phyloP scores from a whole-genome alignment of 2,329 filamentous ascomycete species.

The Periconia digitata region DNA sequence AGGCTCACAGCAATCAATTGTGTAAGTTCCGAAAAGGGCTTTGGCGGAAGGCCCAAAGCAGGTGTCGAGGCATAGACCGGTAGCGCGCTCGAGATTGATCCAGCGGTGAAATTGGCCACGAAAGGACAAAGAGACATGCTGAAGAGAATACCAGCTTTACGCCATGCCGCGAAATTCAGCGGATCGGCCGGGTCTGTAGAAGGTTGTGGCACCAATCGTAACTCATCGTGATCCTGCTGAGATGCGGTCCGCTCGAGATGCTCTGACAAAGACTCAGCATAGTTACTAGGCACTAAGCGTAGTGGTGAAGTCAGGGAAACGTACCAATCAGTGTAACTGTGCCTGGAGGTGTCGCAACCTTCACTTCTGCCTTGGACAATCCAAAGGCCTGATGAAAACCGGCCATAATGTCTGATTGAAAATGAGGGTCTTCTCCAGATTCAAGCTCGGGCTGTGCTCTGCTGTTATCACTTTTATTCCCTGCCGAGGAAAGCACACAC shows the following conservation, averaged over 20 bases:
- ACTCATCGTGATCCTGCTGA: constrained; percentile 36
- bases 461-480: neutral
- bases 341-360: constrained; percentile 43
- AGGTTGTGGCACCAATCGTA: constrained; percentile 43
- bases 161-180: constrained; percentile 42
- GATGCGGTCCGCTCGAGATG: constrained; percentile 33
- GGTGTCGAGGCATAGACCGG: constrained; percentile 37
- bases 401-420: neutral
- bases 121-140: constrained; percentile 44
- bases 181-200: constrained; percentile 45
- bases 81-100: constrained; percentile 40
- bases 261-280: constrained; percentile 13
- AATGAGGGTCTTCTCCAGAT: neutral
- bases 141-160: constrained; percentile 38
- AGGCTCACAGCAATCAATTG: constrained; percentile 38
- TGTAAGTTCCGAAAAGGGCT: constrained; percentile 33
- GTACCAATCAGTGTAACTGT: constrained; percentile 44
- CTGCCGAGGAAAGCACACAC: neutral
- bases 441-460: neutral
- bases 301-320: constrained; percentile 1
- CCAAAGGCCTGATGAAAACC: constrained; percentile 29
- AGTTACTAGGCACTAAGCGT: constrained; percentile 3
- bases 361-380: constrained; percentile 44
- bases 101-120: constrained; percentile 40
- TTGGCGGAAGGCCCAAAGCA: constrained; percentile 32